Conservation (phyloP, 192 early-diverging fungal genomes). For the Podila verticillata region DNA sequence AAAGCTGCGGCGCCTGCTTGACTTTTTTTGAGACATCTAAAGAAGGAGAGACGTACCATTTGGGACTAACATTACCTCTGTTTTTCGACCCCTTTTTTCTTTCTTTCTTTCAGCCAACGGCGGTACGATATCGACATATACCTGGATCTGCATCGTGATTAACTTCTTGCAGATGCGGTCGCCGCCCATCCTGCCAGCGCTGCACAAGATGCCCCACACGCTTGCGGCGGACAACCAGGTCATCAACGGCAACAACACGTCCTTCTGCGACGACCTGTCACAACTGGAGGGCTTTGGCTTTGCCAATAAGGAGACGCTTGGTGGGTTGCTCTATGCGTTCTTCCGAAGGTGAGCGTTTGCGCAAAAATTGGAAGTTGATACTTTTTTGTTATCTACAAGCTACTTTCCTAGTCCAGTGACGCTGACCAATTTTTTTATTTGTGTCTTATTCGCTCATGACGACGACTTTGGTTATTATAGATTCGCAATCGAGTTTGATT, state of each 20-base stretch:
- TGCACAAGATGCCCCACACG: conserved; percentile 69
- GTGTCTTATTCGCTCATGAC: conserved; percentile 70
- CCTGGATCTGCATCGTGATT: conserved; percentile 93
- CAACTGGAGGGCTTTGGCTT: conserved; percentile 72
- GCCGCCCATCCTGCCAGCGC: conserved; percentile 88
- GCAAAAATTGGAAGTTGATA: no score
- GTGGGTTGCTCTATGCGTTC: conserved; percentile 84
- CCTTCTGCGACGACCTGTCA: conserved; percentile 80
- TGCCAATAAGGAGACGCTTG: conserved; percentile 80
- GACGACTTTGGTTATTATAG: conserved; percentile 11
- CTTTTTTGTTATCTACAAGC: no score
- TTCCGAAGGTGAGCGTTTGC: conserved; percentile 75
- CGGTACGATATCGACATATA: conserved; percentile 93
- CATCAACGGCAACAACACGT: conserved; percentile 69
- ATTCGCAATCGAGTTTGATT: conserved; percentile 88
- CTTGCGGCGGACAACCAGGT: conserved; percentile 42
- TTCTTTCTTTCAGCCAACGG: conserved; percentile 77
- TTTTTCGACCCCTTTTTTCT: background rate
- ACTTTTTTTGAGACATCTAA: no score
- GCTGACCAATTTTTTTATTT: no score
- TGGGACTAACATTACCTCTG: background rate
- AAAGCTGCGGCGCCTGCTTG: background rate
- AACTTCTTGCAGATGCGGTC: conserved; percentile 92
- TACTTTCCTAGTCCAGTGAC: no score
- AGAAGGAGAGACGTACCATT: no score